A percentile compares a stretch with the other conserved stretches of the same genome.
phyloP scores from a whole-genome alignment of 2,329 filamentous ascomycete species.

The Acarospora socialis region DNA sequence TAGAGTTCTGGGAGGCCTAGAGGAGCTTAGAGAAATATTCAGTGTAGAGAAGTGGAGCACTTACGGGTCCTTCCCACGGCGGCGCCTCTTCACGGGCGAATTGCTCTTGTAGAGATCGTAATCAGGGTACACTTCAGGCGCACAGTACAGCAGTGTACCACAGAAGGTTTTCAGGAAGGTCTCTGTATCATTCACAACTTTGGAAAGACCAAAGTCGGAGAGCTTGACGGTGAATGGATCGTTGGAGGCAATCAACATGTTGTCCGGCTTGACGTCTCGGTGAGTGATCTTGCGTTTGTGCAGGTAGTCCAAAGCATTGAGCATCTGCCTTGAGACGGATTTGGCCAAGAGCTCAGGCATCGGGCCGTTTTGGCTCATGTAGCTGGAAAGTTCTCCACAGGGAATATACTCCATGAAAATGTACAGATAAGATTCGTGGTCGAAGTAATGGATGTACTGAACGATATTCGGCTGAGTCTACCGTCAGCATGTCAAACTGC shows the following conservation, averaged over 20 bases:
- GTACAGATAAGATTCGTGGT: slow-evolving; percentile 63
- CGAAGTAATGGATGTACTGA: slow-evolving; percentile 75
- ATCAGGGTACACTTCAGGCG: slow-evolving; percentile 88
- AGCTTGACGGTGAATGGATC: slow-evolving; percentile 73
- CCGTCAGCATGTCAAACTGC: slow-evolving; percentile 9
- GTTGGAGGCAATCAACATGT: slow-evolving; percentile 67
- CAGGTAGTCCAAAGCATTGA: slow-evolving; percentile 73
- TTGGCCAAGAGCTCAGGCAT: slow-evolving; percentile 57
- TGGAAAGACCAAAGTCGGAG: slow-evolving; percentile 92
- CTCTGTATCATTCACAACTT: slow-evolving; percentile 77
- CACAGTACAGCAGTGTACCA: slow-evolving; percentile 88
- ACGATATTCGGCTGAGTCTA: slow-evolving; percentile 63
- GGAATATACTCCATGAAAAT: slow-evolving; percentile 95
- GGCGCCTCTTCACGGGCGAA: slow-evolving; percentile 44
- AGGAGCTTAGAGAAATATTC: slow-evolving; percentile 16
- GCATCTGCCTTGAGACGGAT: slow-evolving; percentile 58
- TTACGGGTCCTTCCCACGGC: slow-evolving; percentile 37
- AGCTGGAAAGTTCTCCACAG: slow-evolving; percentile 66
- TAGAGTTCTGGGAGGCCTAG: slow-evolving; percentile 33
- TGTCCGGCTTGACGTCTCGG: slow-evolving; percentile 97
- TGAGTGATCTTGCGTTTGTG: slow-evolving; percentile 85
- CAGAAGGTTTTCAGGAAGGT: slow-evolving; percentile 95
- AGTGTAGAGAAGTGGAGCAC: slow-evolving; percentile 13
- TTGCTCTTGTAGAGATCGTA: slow-evolving; percentile 50
- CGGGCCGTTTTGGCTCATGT: slow-evolving; percentile 46